Conservation (phyloP, 352 stramenopile genomes). For the Phytophthora vignae region DNA sequence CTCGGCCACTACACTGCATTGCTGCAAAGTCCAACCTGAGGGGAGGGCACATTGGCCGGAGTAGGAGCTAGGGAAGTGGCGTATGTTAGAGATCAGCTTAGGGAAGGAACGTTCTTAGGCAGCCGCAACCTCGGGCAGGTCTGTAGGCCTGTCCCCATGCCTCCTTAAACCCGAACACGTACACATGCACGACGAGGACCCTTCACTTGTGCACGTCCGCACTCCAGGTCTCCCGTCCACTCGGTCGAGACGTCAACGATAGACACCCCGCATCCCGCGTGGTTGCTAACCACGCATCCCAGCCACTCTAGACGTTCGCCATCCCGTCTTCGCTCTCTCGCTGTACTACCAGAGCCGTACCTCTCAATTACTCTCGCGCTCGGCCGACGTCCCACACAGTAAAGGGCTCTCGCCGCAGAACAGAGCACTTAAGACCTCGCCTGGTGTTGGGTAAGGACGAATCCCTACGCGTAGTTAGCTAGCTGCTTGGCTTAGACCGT, state of each 20-base stretch:
- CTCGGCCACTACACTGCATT: background rate
- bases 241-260: background rate
- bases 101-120: background rate
- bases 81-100: background rate
- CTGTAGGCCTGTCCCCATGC: background rate
- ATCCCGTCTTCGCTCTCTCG: background rate
- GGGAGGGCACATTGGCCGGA: background rate
- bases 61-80: background rate
- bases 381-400: background rate
- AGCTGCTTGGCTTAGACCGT: background rate
- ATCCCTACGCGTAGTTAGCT: too few relatives aligned
- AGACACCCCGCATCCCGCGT: background rate
- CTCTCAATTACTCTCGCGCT: background rate
- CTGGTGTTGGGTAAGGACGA: background rate
- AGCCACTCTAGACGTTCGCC: background rate
- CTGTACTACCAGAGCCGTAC: background rate
- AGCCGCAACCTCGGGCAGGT: background rate
- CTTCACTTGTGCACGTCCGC: background rate
- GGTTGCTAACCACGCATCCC: background rate
- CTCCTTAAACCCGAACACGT: background rate
- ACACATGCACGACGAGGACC: background rate
- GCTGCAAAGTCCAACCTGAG: background rate
- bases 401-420: background rate
- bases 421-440: background rate
- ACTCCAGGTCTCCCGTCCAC: background rate